Base-by-base conservation (phyloP, 1,284 basidiomycete species). In the Cutaneotrichosporon sp. region DNA sequence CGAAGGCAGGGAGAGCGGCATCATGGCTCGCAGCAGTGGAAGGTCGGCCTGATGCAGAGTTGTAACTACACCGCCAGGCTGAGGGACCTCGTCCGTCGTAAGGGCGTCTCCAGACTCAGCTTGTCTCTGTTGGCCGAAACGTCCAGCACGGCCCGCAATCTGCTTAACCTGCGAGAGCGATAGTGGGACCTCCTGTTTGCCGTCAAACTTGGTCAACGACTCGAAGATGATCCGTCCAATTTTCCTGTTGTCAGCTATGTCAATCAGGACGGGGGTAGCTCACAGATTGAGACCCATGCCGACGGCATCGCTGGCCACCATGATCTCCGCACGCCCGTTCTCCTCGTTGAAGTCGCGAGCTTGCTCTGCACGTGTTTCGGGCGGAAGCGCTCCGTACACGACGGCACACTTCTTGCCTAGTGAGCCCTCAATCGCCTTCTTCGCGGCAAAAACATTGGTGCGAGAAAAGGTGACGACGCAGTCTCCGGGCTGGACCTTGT, bases 221-320 rank as follows among this genome's bases (percentile, higher is more conserved):
- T 88, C 83, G 61, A 97, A 96, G 32, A 97, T 80, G 63, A 97
- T 81, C 2, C 94, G 86, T 57, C 86, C 86, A 72, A 98, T 97
- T 79, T 92, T 90, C 26, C 90, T 94, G 66, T 41, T 34, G 37
- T 38, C 38, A 47, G 49, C 41, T 33, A 19, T 38, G 16, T n/a
- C 24, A 35, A 11, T n/a, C n/a, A n/a, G n/a, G 5, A 16, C 0
- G 12, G 19, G 8, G 31, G 16, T 4, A 1, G 80, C 88, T 52
- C 70, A 90, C 89, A 97, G 75, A 66, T 97, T 96, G n/a, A 97
- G 79, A 0, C 92, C 92, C 90, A 97, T 93, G 0, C 92, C 92
- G 47, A 97, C 86, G 1, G 91, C 90, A 71, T 97, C 92, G 66
- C 87, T 91, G 0, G 89, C 92, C 6, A 96, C 83, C 52, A 97